A percentile compares a stretch with the other conserved stretches of the same genome.
These are phyloP conservation scores for Cladosporium velox DNA, from an alignment of 2,329 filamentous ascomycete genomes.

Conservation along the genomic window DNA sequence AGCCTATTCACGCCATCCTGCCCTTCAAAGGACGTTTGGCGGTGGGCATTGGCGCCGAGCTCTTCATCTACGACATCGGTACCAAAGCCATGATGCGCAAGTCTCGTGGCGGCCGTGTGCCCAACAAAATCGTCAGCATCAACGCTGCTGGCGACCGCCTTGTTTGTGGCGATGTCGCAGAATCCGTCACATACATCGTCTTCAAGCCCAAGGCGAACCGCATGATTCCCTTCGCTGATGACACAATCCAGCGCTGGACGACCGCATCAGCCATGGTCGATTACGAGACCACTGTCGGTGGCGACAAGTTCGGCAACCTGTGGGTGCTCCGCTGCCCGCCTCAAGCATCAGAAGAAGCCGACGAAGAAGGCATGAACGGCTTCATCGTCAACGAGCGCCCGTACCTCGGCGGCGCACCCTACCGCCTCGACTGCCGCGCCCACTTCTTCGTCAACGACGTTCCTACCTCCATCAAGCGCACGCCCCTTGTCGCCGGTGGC, in stretches of 20 bases:
- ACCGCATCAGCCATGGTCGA: constrained; percentile 92
- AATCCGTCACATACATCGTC: constrained; percentile 87
- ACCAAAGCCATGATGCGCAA: constrained; percentile 92
- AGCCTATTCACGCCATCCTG: constrained; percentile 86
- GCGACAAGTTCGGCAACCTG: constrained; percentile 96
- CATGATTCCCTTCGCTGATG: constrained; percentile 90
- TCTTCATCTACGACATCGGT: constrained; percentile 90
- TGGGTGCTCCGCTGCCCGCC: constrained; percentile 87
- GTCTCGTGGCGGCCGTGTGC: constrained; percentile 47
- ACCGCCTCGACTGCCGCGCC: constrained; percentile 79
- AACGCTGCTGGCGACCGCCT: constrained; percentile 91
- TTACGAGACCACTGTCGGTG: constrained; percentile 92
- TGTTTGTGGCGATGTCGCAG: constrained; percentile 86
- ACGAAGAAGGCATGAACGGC: constrained; percentile 86
- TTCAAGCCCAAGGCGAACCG: constrained; percentile 92
- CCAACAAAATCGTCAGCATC: constrained; percentile 76
- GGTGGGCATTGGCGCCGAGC: constrained; percentile 77
- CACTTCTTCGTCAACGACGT: constrained; percentile 93
- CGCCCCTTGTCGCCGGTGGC: constrained; percentile 84
- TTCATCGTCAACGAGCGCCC: constrained; percentile 88
- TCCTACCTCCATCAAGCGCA: constrained; percentile 85
- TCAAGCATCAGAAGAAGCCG: constrained; percentile 83
- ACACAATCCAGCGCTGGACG: constrained; percentile 86
- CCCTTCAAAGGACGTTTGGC: constrained; percentile 88
- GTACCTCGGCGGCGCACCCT: constrained; percentile 86